phyloP scores from a whole-genome alignment of 108 stramenopile species.

The Seminavis robusta region DNA sequence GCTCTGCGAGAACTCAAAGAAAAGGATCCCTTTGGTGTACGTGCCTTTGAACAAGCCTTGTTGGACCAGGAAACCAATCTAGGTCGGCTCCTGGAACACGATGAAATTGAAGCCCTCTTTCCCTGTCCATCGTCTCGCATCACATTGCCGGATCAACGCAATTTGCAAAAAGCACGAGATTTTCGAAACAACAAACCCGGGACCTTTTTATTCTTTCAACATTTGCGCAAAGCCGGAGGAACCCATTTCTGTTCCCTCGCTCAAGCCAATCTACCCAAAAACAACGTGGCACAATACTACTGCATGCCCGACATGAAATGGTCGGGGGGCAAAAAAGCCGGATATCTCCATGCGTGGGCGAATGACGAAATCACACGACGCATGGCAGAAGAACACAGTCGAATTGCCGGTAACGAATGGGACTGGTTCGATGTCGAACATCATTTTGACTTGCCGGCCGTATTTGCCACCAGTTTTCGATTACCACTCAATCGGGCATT shows the following conservation, averaged over 20 bases:
- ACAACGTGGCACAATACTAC: conserved; percentile 53
- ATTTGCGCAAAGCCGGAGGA: conserved; percentile 78
- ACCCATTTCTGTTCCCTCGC: conserved; percentile 80
- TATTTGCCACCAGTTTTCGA: conserved; percentile 79
- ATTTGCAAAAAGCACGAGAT: conserved; percentile 37
- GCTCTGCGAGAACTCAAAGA: conserved; percentile 33
- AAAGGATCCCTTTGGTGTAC: conserved; percentile 72
- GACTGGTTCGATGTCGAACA: conserved; percentile 58
- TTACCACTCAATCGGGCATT: conserved; percentile 76
- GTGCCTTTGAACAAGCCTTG: conserved; percentile 49
- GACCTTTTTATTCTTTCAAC: conserved; percentile 76
- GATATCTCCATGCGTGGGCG: conserved; percentile 50
- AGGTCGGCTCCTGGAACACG: conserved; percentile 25
- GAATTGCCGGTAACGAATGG: conserved; percentile 84
- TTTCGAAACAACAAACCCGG: conserved; percentile 41
- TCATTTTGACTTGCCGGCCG: conserved; percentile 69
- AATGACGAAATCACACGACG: conserved; percentile 54
- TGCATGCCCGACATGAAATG: conserved; percentile 71
- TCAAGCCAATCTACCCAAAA: conserved; percentile 54
- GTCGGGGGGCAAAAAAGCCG: conserved; percentile 42
- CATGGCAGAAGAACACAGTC: conserved; percentile 36
- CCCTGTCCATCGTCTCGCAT: conserved; percentile 77
- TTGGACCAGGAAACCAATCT: conserved; percentile 47
- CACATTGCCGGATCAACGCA: conserved; percentile 67
- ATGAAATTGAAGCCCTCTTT: conserved; percentile 56